Percentiles rank a stretch among this genome's conserved stretches.
Conservation (phyloP, 257 asterid genomes). For the Cruciata laevipes region DNA sequence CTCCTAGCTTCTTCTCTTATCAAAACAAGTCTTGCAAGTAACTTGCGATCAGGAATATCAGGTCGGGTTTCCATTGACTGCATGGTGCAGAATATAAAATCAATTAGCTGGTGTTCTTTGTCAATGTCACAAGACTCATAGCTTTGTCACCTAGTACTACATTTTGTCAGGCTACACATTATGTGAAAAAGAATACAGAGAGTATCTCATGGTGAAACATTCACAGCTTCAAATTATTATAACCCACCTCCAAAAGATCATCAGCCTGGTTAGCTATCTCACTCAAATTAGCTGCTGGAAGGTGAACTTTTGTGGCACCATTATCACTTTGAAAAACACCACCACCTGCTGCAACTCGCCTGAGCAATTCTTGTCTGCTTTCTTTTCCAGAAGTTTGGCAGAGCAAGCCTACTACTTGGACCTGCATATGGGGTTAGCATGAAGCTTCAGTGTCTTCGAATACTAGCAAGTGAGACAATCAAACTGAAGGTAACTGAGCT, state of each 20-base stretch:
- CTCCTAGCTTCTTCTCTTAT: slow-evolving; percentile 96
- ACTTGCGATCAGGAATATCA: slow-evolving; percentile 74
- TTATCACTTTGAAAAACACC: slow-evolving; percentile 73
- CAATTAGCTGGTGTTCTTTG: not conserved
- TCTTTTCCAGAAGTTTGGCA: slow-evolving; percentile 91
- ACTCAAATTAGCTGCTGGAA: slow-evolving; percentile 87
- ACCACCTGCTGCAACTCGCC: slow-evolving; percentile 98
- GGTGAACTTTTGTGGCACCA: slow-evolving; percentile 93
- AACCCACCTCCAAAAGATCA: slow-evolving; percentile 77
- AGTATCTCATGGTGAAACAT: not conserved
- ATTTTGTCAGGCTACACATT: not conserved
- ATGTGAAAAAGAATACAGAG: not conserved
- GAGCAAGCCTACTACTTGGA: slow-evolving; percentile 93
- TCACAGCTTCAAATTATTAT: not conserved
- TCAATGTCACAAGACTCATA: not conserved
- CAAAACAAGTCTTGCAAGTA: slow-evolving; percentile 91
- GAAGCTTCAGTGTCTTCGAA: slow-evolving; percentile 19
- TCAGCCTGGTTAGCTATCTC: slow-evolving; percentile 98
- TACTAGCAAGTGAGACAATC: slow-evolving; percentile 5
- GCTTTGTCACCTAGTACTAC: not conserved
- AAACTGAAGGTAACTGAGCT: slow-evolving; percentile 13
- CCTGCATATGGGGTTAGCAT: slow-evolving; percentile 34
- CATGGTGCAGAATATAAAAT: slow-evolving; percentile 4
- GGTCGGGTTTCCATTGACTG: slow-evolving; percentile 93
- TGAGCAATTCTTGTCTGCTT: slow-evolving; percentile 80